Percentiles rank a stretch among this genome's conserved stretches.
phyloP scores from a whole-genome alignment of 192 early-diverging fungal species.

The Coemansia sp. region DNA sequence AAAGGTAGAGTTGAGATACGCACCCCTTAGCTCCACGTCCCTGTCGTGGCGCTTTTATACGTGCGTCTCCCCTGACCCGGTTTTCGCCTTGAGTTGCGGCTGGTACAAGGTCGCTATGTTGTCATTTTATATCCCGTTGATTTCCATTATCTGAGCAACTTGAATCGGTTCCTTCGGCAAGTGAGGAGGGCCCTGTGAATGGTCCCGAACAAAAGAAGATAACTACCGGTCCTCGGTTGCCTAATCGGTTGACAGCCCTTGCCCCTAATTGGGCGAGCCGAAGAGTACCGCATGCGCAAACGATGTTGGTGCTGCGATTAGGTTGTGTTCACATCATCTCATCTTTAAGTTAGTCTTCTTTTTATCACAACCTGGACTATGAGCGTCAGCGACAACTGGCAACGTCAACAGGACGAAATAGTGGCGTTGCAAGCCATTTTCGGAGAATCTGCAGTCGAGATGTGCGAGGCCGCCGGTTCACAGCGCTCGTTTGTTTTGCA shows the following conservation, averaged over 20 bases:
- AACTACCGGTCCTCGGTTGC: not conserved
- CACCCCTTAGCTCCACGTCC: not conserved
- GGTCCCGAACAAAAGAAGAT: not conserved
- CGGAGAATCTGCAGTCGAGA: conserved; percentile 38
- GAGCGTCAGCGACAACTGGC: conserved; percentile 38
- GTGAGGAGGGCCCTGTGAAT: not conserved
- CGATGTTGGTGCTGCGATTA: not conserved
- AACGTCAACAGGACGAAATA: conserved; percentile 55
- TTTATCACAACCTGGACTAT: not conserved
- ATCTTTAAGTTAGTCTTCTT: not conserved
- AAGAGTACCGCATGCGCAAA: not conserved
- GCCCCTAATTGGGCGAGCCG: conserved; percentile 4
- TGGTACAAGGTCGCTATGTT: not conserved
- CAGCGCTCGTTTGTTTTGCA: conserved; percentile 37
- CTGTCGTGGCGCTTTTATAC: conserved; percentile 4
- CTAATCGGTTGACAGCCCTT: not conserved
- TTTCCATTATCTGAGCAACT: not conserved
- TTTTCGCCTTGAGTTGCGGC: not conserved
- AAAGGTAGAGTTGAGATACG: not conserved
- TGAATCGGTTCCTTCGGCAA: not conserved
- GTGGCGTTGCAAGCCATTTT: conserved; percentile 53
- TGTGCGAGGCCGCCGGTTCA: not conserved
- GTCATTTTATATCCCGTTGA: not conserved
- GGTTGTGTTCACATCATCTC: not conserved
- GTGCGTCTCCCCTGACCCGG: not conserved